These are phyloP conservation scores for Gnaphalium uliginosum DNA, from an alignment of 129 eudicot genomes.

Conservation along the genomic window DNA sequence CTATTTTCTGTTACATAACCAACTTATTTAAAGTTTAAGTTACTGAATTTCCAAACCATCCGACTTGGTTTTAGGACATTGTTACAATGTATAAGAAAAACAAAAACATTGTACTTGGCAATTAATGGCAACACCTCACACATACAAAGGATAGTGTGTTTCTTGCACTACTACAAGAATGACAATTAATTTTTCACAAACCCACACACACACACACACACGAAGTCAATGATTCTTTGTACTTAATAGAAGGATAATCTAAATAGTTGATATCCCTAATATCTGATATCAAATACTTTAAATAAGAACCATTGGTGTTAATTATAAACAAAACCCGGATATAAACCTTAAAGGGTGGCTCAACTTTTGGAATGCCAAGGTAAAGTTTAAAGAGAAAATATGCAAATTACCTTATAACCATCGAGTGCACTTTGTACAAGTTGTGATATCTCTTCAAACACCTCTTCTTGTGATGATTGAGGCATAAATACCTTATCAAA, in stretches of 20 bases:
- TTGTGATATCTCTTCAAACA: slow-evolving; percentile 89
- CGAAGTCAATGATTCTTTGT: not conserved
- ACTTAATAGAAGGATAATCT: not conserved
- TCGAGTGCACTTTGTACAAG: slow-evolving; percentile 99
- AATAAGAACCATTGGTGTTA: not conserved
- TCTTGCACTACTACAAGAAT: not conserved
- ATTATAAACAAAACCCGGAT: not conserved
- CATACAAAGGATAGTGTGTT: not conserved
- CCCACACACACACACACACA: not conserved
- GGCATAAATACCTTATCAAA: slow-evolving; percentile 93
- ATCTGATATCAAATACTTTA: not conserved
- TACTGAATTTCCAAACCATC: too few relatives aligned
- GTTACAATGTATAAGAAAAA: too few relatives aligned
- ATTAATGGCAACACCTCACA: not conserved
- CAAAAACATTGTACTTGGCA: too few relatives aligned
- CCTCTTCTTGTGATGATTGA: slow-evolving; percentile 82
- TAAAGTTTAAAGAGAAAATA: not conserved
- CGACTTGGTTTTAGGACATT: too few relatives aligned
- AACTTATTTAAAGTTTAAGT: not conserved
- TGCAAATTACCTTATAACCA: slow-evolving; percentile 81
- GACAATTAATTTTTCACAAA: not conserved
- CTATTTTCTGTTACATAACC: not conserved
- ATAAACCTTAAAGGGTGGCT: not conserved
- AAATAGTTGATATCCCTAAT: not conserved
- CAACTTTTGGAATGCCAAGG: not conserved